Evolutionary conservation across 306 rosid genomes (phyloP).

Genomic region (Gastrolobium bilobum): DNA sequence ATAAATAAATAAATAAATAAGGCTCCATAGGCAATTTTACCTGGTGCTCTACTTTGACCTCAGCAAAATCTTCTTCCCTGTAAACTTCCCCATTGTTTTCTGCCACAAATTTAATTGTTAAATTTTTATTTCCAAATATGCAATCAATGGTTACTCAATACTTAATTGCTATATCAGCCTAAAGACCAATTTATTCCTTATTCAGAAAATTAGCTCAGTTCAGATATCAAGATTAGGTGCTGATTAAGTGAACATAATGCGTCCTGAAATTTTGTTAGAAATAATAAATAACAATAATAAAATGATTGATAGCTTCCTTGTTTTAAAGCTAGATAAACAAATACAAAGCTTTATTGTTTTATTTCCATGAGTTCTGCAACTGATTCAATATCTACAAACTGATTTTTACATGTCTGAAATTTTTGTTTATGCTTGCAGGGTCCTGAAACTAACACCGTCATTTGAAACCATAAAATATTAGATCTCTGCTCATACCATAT

Average conservation of each 20-base stretch:
- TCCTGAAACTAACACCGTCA: constrained; percentile 14
- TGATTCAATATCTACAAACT: constrained; percentile 7
- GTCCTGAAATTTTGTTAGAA: not conserved
- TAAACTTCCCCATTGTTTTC: constrained; percentile 66
- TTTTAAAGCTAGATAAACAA: constrained; percentile 1
- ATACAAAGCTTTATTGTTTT: not conserved
- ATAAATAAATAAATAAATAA: not conserved
- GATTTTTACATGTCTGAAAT: not conserved
- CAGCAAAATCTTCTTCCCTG: constrained; percentile 81
- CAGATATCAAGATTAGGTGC: constrained; percentile 28
- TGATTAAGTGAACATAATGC: constrained; percentile 14
- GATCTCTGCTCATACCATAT: constrained; percentile 19
- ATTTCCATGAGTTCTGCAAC: constrained; percentile 31
- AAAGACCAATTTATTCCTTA: constrained; percentile 24
- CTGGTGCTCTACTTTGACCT: constrained; percentile 91
- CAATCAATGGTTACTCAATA: constrained; percentile 38
- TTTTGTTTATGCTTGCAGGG: not conserved
- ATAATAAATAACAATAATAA: not conserved
- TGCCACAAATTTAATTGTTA: constrained; percentile 55
- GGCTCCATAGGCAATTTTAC: constrained; percentile 51
- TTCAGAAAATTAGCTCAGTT: constrained; percentile 30
- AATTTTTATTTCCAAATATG: constrained; percentile 32
- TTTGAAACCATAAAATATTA: constrained; percentile 30
- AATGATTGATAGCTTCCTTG: not conserved
- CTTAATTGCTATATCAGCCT: constrained; percentile 16